Conservation (phyloP, 2,329 filamentous ascomycete species). For the Alternaria conjuncta region DNA sequence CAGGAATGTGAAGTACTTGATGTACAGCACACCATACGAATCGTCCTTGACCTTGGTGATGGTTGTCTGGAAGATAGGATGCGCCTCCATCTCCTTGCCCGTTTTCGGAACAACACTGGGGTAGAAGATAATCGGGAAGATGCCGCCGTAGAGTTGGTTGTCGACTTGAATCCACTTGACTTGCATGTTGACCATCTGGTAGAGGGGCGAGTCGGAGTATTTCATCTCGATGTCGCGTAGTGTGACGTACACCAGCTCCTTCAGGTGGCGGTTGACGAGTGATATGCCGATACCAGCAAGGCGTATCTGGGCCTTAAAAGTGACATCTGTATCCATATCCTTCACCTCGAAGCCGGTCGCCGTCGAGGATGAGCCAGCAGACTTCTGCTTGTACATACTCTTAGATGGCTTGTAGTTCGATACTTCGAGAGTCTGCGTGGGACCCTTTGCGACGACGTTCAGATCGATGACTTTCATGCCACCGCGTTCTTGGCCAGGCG, state of each 20-base stretch:
- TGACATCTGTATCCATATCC: conserved; percentile 84
- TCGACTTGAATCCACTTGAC: conserved; percentile 99
- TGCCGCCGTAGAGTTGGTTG: conserved; percentile 96
- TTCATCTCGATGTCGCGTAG: conserved; percentile 89
- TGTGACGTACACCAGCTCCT: conserved; percentile 91
- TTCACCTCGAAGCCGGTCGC: conserved; percentile 90
- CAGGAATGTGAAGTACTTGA: conserved; percentile 95
- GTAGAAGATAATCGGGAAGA: conserved; percentile 97
- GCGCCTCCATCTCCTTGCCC: conserved; percentile 92
- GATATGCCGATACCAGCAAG: conserved; percentile 92
- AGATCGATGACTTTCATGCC: conserved; percentile 91
- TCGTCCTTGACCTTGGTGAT: conserved; percentile 96
- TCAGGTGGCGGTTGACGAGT: conserved; percentile 88
- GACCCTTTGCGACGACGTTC: conserved; percentile 93
- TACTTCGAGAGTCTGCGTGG: conserved; percentile 90
- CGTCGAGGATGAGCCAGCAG: conserved; percentile 63
- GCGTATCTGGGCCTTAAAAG: conserved; percentile 86
- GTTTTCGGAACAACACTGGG: conserved; percentile 98
- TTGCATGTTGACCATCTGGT: conserved; percentile 87
- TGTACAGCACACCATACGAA: conserved; percentile 95
- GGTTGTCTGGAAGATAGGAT: conserved; percentile 91
- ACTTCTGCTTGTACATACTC: conserved; percentile 82
- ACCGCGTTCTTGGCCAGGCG: conserved; percentile 65
- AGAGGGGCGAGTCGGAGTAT: conserved; percentile 90
- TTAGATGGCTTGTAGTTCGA: conserved; percentile 93